A percentile compares a stretch with the other conserved stretches of the same genome.
phyloP scores from a whole-genome alignment of 306 rosid species.

The Trifolium repens region DNA sequence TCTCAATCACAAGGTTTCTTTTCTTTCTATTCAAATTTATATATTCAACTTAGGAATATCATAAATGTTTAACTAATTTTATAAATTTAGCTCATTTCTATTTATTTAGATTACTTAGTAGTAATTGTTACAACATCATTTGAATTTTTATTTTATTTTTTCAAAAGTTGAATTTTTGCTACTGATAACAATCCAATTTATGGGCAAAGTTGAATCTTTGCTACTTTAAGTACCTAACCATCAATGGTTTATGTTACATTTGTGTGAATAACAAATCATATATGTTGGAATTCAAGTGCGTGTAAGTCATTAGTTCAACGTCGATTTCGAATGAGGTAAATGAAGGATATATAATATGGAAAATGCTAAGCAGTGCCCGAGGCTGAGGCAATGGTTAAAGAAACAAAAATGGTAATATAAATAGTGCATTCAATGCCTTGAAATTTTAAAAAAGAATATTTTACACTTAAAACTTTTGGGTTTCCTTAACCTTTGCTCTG shows the following conservation, averaged over 20 bases:
- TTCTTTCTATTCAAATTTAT: no score
- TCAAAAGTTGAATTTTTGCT: background rate
- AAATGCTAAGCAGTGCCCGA: no score
- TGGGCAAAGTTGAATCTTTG: no score
- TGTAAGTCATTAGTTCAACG: background rate
- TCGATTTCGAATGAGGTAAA: no score
- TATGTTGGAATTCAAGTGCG: background rate
- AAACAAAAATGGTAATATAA: no score
- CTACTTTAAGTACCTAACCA: background rate
- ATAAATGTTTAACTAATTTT: background rate
- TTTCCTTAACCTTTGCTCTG: no score
- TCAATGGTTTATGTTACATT: background rate
- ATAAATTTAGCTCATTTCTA: background rate
- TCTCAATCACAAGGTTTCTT: slow-evolving; percentile 58
- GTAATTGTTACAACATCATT: background rate
- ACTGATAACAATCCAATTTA: background rate
- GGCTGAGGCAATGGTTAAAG: no score
- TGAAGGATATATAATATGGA: background rate
- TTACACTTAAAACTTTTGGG: no score
- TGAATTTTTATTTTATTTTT: background rate
- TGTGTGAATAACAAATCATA: background rate
- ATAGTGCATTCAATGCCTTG: no score
- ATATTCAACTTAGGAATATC: background rate
- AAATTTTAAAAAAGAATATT: no score
- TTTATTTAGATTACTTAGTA: background rate